Evolutionary conservation across 129 eudicot genomes (phyloP).

Genomic region (sunflower (Helianthus annuus)): HanXRQr2.0-SUNRISE NC_035448.2:141869713-141870212

Average conservation of each 20-base stretch:
- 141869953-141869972: constrained; percentile 58
- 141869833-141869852: constrained; percentile 34
- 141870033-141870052: too few species aligned
- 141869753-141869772: not conserved
- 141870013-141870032: too few species aligned
- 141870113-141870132: too few species aligned
- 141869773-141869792: not conserved
- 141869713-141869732: not conserved
- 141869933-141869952: constrained; percentile 77
- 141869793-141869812: not conserved
- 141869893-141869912: constrained; percentile 69
- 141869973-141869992: constrained; percentile 50
- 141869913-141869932: constrained; percentile 83
- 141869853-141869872: constrained; percentile 68
- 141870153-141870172: too few species aligned
- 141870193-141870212: too few species aligned
- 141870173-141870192: too few species aligned
- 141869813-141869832: constrained; percentile 14
- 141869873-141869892: constrained; percentile 67
- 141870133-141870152: too few species aligned
- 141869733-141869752: not conserved
- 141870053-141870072: too few species aligned
- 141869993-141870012: too few species aligned
- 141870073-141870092: too few species aligned
- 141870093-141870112: too few species aligned